Evolutionary conservation across 306 rosid species (phyloP).

Genomic region (Quercus alba): DNA sequence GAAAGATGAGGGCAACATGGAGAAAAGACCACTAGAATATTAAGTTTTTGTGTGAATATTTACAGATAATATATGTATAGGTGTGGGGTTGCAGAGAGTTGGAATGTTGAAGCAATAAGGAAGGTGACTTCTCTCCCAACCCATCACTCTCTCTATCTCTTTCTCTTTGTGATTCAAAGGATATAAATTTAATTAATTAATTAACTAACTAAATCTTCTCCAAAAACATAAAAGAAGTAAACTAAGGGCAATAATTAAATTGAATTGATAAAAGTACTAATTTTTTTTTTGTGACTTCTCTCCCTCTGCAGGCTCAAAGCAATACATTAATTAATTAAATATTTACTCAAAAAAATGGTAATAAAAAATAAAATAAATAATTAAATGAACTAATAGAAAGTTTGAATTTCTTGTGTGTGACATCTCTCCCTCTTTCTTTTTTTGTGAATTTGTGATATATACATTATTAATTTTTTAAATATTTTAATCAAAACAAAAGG

Average conservation of each 20-base stretch:
- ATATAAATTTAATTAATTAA: neutral
- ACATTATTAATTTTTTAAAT: too few relatives aligned
- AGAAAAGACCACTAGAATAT: neutral
- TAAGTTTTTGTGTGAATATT: constrained; percentile 19
- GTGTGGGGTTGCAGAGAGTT: constrained; percentile 52
- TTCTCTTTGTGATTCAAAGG: constrained; percentile 1
- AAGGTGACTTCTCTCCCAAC: constrained; percentile 90
- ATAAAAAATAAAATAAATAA: too few relatives aligned
- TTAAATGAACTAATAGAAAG: too few relatives aligned
- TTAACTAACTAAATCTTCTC: neutral
- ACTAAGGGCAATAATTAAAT: neutral
- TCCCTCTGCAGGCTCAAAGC: too few relatives aligned
- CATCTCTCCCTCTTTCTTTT: too few relatives aligned
- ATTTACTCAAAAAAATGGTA: too few relatives aligned
- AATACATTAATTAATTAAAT: too few relatives aligned
- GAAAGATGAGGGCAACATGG: constrained; percentile 37
- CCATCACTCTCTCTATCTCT: constrained; percentile 9
- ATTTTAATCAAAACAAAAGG: too few relatives aligned
- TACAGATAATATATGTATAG: constrained; percentile 37
- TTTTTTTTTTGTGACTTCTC: too few relatives aligned
- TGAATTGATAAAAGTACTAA: neutral
- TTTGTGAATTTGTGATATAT: too few relatives aligned
- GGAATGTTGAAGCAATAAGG: constrained; percentile 85
- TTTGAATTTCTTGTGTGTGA: too few relatives aligned
- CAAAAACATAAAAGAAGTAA: neutral